A percentile compares a stretch with the other conserved stretches of the same genome.
phyloP scores from a whole-genome alignment of 345 rosid species.

The Euclidium syriacum region DNA sequence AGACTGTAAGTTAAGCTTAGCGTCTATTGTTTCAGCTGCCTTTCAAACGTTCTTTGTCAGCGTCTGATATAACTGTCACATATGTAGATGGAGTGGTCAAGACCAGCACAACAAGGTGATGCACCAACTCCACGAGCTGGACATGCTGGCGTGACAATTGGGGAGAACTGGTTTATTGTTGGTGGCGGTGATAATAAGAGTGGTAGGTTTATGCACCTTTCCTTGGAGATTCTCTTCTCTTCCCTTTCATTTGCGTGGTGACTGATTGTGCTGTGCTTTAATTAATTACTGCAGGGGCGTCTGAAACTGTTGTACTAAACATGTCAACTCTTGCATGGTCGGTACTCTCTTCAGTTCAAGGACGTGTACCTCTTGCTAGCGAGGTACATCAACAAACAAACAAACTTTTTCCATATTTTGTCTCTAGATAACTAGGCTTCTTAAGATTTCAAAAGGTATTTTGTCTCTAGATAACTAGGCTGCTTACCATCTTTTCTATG shows the following conservation, averaged over 20 bases:
- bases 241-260: slow-evolving; percentile 1
- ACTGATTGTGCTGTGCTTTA: background rate
- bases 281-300: slow-evolving; percentile 60
- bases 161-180: slow-evolving; percentile 99
- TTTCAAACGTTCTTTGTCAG: slow-evolving; percentile 8
- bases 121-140: slow-evolving; percentile 93
- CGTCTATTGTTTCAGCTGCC: slow-evolving; percentile 15
- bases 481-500: too few species aligned
- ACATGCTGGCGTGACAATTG: slow-evolving; percentile 91
- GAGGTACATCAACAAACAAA: slow-evolving; percentile 65
- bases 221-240: slow-evolving; percentile 1
- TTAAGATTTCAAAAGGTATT: background rate
- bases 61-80: slow-evolving; percentile 18
- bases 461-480: too few species aligned
- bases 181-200: slow-evolving; percentile 99
- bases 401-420: background rate
- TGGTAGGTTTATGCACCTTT: slow-evolving; percentile 46
- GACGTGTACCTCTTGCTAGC: slow-evolving; percentile 93
- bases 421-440: background rate
- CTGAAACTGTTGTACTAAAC: slow-evolving; percentile 88
- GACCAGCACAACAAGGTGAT: slow-evolving; percentile 90
- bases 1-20: slow-evolving; percentile 65
- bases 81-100: slow-evolving; percentile 98
- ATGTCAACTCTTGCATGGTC: slow-evolving; percentile 98
- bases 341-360: slow-evolving; percentile 75